Evolutionary conservation across 768 basidiomycete genomes (phyloP).

Genomic region (Termitomyces heimii): DNA sequence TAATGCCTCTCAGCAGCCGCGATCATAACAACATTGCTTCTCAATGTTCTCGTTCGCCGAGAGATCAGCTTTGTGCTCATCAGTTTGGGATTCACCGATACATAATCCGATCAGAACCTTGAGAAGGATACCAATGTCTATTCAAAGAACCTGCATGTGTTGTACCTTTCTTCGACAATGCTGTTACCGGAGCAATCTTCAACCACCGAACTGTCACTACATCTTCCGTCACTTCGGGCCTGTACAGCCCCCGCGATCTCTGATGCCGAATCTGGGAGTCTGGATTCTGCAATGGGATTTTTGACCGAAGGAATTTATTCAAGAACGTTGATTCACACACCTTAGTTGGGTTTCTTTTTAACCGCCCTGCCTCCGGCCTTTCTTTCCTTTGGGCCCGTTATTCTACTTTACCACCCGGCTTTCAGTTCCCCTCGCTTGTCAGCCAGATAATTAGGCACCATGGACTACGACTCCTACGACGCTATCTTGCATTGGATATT

Average conservation of each 20-base stretch:
- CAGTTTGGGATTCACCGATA: conserved; percentile 13
- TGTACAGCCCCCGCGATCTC: conserved; percentile 26
- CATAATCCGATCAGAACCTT: conserved; percentile 25
- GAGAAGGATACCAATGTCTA: conserved; percentile 18
- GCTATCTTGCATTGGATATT: conserved; percentile 78
- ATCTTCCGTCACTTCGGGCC: conserved; percentile 15
- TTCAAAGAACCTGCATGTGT: conserved; percentile 18
- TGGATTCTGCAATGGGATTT: conserved; percentile 17
- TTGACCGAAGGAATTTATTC: conserved; percentile 18
- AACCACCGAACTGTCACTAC: conserved; percentile 16
- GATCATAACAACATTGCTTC: conserved; percentile 2
- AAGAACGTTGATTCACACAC: conserved; percentile 25
- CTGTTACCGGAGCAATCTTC: conserved; percentile 9
- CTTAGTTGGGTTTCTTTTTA: conserved; percentile 30
- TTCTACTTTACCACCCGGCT: conserved; percentile 29
- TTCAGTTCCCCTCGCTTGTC: conserved; percentile 19
- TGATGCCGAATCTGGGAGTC: conserved; percentile 22
- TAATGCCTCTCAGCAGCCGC: conserved; percentile 2
- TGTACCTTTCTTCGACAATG: conserved; percentile 17
- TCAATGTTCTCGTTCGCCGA: conserved; percentile 12
- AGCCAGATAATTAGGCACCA: conserved; percentile 30
- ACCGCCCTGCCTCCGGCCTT: conserved; percentile 20
- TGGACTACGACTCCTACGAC: conserved; percentile 80
- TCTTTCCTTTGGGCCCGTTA: conserved; percentile 22
- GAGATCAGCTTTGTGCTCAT: conserved; percentile 19